Base-by-base conservation (phyloP, 441 rosid genomes). In the Adansonia grandidieri region DNA sequence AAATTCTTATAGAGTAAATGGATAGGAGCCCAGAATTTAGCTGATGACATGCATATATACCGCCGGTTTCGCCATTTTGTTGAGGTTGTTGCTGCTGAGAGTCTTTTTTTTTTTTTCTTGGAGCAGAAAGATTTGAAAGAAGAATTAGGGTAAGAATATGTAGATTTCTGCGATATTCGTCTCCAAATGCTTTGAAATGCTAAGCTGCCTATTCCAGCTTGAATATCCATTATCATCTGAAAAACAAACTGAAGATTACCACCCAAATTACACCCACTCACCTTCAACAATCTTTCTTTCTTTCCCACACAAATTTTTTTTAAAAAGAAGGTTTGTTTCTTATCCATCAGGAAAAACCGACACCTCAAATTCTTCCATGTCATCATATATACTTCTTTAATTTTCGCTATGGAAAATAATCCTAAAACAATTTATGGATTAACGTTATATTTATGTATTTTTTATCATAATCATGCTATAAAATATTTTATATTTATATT, bases 151-250 rank as follows among this genome's bases (percentile, higher is more conserved):
- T 64, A 74, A 62, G 78, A 71, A 13, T 81, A 70, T 3, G 80
- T 60, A 14, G 82, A 56, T 62, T 78, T 82, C 10, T 70, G 83
- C 8, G 57, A 1, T 40, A 42, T 70, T 37, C 40, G 40, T 53
- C 82, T 73, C 24, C 76, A 82, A 71, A 81, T 37, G 80, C 50
- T 70, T 70, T 51, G 75, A 13, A 80, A 79, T 11, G 61, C 79
- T 54, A 85, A 37, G 77, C 73, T 45, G 10, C 81, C 44, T 68
- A 85, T 76, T 74, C 81, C 82, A 78, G 73, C 85, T 17, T 77
- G 87, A 82, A 84, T 81, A 86, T 88, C 82, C 97, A 91, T 91
- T 79, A 58, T 79, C 71, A 80, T 70, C 71, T 66, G 73, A 48
- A 4, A 37, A 37, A 37, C 40, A 17, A 9, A 42, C 44, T 32